phyloP scores from a whole-genome alignment of 192 early-diverging fungal species.

The Chytriomyces confervae region DNA sequence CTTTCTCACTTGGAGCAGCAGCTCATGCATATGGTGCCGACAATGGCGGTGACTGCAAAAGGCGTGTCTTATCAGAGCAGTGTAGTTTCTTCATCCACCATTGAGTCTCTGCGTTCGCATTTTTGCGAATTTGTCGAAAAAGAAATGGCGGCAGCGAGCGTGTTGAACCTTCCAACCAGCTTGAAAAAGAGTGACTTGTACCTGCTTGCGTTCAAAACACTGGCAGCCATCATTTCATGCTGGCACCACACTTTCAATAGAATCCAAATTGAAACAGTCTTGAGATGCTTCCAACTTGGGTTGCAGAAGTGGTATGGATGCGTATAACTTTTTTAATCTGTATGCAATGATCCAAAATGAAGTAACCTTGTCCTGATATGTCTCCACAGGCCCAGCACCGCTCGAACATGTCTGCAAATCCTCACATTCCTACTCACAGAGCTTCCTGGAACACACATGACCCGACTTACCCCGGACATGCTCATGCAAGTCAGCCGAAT shows the following conservation, averaged over 20 bases:
- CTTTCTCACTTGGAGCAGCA: slow-evolving; percentile 71
- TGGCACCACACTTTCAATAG: slow-evolving; percentile 72
- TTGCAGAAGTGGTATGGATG: slow-evolving; percentile 59
- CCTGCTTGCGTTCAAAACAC: slow-evolving; percentile 62
- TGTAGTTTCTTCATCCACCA: slow-evolving; percentile 58
- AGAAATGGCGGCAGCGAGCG: slow-evolving; percentile 62
- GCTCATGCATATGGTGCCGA: slow-evolving; percentile 64
- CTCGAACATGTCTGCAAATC: slow-evolving; percentile 82
- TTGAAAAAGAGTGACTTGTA: slow-evolving; percentile 73
- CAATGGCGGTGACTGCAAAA: slow-evolving; percentile 62
- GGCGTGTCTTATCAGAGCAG: slow-evolving; percentile 1
- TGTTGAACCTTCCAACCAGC: slow-evolving; percentile 61
- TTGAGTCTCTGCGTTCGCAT: slow-evolving; percentile 51
- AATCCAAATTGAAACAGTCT: slow-evolving; percentile 73
- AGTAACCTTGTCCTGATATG: not conserved
- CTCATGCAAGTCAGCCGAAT: slow-evolving; percentile 81
- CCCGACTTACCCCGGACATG: slow-evolving; percentile 72
- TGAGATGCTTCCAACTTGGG: slow-evolving; percentile 76
- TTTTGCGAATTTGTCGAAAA: slow-evolving; percentile 65
- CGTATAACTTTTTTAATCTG: not conserved
- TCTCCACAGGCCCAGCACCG: slow-evolving; percentile 55
- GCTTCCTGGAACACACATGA: slow-evolving; percentile 72
- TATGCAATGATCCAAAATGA: not conserved
- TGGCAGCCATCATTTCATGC: slow-evolving; percentile 69
- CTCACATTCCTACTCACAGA: slow-evolving; percentile 82